Base-by-base conservation (phyloP, 1,284 basidiomycete genomes). In the Malassezia globosa region DNA sequence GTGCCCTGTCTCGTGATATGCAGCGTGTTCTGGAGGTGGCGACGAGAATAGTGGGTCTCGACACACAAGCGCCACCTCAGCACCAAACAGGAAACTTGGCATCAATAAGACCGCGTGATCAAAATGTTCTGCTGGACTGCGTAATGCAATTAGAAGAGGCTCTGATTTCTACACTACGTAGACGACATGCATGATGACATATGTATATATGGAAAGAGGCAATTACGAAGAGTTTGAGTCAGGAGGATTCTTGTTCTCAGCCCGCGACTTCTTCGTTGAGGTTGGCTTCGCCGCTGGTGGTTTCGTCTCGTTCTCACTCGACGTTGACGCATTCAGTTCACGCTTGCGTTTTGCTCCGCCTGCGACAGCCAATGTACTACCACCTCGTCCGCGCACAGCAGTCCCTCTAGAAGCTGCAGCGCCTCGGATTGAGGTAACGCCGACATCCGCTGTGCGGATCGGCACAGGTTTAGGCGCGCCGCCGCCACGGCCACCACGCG, bases 401-500 rank as follows among this genome's bases (percentile, higher is more conserved):
- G 34, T 18, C n/a, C 46, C 37, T n/a, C 37, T 26, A 11, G 34
- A 18, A 14, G 39, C 22, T n/a, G 47, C 47, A 4, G 47, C 47
- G 22, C 50, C 50, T 25, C 50, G 50, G 22, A 52, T 52, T 10
- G 50, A 52, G 8, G 50, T 47, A n/a, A n/a, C n/a, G 22, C 42
- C 49, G 7, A 23, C 29, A 4, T 45, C 42, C 18, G 37, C 25
- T 21, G 44, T 16, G 16, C 34, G 31, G 19, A 52, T 42, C 13
- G 50, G 50, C 35, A 52, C 50, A 14, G 50, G 50, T 24, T 52
- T 52, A 1, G 50, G 50, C 4, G 37, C 45, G 1, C 26, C 23
- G 16, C 45, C 45, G 11, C 37, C 45, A 5, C 45, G 43, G 18
- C 38, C 43, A 29, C 43, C 44, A 19, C 39, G 43, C 19, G 48